Evolutionary conservation across 257 asterid genomes (phyloP).

Genomic region (Lycium barbarum): DNA sequence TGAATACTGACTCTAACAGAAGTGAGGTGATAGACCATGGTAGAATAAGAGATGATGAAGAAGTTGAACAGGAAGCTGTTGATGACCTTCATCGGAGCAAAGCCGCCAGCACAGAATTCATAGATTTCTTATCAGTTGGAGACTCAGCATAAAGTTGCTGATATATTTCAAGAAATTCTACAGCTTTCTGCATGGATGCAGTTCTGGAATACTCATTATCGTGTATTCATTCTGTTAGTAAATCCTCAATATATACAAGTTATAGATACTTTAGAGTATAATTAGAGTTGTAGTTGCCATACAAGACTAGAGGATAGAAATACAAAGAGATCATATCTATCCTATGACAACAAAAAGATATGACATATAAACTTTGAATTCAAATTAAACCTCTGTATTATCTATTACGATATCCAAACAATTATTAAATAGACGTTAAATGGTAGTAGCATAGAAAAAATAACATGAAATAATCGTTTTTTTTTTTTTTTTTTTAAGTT

Average conservation of each 20-base stretch:
- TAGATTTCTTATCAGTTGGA: conserved; percentile 27
- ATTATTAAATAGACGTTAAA: no score
- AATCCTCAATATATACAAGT: background rate
- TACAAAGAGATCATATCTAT: background rate
- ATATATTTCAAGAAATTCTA: background rate
- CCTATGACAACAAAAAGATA: no score
- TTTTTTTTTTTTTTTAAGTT: no score
- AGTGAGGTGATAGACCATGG: conserved; percentile 71
- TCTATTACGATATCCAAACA: no score
- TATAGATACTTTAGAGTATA: background rate
- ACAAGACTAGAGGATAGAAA: background rate
- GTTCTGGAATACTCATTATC: background rate
- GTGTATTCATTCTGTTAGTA: no score
- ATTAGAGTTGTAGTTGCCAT: background rate
- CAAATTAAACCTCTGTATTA: no score
- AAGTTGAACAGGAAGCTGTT: conserved; percentile 57
- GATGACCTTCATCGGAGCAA: background rate
- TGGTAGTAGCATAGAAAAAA: no score
- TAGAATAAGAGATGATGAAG: conserved; percentile 50
- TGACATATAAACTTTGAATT: no score
- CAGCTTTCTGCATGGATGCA: background rate
- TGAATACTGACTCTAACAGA: conserved; percentile 69
- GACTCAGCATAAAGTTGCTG: background rate
- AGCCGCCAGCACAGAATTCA: background rate
- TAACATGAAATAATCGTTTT: no score